Conservation (phyloP, 768 basidiomycete genomes). For the Tricholomella constricta region DNA sequence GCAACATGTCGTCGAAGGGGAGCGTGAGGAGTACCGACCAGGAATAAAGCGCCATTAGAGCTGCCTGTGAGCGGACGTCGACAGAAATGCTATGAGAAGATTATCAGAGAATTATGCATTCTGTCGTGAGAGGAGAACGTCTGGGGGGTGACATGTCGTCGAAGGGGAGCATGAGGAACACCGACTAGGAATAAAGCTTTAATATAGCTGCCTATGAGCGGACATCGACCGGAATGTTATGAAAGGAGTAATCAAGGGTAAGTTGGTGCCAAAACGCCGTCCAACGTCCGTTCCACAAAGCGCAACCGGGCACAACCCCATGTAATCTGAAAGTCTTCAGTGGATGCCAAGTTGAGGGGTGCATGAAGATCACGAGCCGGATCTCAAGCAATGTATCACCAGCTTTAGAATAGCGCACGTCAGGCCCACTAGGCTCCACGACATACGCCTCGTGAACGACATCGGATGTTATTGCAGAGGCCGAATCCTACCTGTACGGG, state of each 20-base stretch:
- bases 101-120: not conserved
- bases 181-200: not conserved
- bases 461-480: too few species aligned
- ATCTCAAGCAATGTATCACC: not conserved
- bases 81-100: not conserved
- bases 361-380: not conserved
- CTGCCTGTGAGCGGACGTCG: not conserved
- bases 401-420: not conserved
- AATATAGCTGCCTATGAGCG: not conserved
- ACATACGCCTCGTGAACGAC: too few species aligned
- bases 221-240: not conserved
- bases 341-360: constrained; percentile 1
- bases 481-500: too few species aligned
- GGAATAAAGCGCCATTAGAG: not conserved
- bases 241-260: too few species aligned
- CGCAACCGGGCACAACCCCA: not conserved
- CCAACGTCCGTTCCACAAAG: not conserved
- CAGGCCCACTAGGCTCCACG: not conserved
- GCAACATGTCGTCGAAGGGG: not conserved
- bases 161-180: not conserved
- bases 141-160: not conserved
- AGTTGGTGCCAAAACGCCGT: not conserved
- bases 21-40: not conserved
- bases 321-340: not conserved
- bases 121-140: not conserved